A percentile compares a stretch with the other conserved stretches of the same genome.
Evolutionary conservation across 768 basidiomycete species (phyloP).

Genomic region (Suillus cothurnatus): DNA sequence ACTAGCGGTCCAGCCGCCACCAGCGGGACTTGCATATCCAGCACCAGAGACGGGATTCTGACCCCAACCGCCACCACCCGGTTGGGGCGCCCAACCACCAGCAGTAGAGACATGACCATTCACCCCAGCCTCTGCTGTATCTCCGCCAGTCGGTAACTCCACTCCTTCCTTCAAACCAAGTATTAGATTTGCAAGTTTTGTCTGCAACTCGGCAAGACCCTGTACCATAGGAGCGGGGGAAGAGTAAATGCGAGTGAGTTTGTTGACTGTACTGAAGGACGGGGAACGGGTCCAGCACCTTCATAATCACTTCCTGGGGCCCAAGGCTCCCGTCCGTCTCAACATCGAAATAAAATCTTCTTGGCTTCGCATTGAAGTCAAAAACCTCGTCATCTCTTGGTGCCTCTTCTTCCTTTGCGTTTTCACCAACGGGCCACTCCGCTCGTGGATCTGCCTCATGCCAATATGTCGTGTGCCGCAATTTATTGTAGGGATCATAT

Average conservation of each 20-base stretch:
- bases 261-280: background rate
- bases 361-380: slow-evolving; percentile 85
- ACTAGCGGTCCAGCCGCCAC: slow-evolving; percentile 11
- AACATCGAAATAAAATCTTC: slow-evolving; percentile 91
- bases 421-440: slow-evolving; percentile 93
- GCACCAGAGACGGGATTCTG: slow-evolving; percentile 33
- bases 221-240: slow-evolving; percentile 27
- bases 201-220: slow-evolving; percentile 79
- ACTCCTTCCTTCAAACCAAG: slow-evolving; percentile 71
- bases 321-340: slow-evolving; percentile 91
- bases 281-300: slow-evolving; percentile 44
- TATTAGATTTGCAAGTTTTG: slow-evolving; percentile 78
- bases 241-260: background rate
- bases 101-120: slow-evolving; percentile 16
- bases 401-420: slow-evolving; percentile 81
- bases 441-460: slow-evolving; percentile 75
- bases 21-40: slow-evolving; percentile 32
- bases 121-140: slow-evolving; percentile 17
- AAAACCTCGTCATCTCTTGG: slow-evolving; percentile 82
- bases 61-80: slow-evolving; percentile 32
- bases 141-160: slow-evolving; percentile 48
- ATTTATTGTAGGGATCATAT: slow-evolving; percentile 97
- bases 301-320: slow-evolving; percentile 89
- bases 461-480: slow-evolving; percentile 96
- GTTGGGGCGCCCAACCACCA: slow-evolving; percentile 25